These are phyloP conservation scores for Arthrinium phaeospermum DNA, from an alignment of 2,329 filamentous ascomycete genomes.

Conservation along the genomic window DNA sequence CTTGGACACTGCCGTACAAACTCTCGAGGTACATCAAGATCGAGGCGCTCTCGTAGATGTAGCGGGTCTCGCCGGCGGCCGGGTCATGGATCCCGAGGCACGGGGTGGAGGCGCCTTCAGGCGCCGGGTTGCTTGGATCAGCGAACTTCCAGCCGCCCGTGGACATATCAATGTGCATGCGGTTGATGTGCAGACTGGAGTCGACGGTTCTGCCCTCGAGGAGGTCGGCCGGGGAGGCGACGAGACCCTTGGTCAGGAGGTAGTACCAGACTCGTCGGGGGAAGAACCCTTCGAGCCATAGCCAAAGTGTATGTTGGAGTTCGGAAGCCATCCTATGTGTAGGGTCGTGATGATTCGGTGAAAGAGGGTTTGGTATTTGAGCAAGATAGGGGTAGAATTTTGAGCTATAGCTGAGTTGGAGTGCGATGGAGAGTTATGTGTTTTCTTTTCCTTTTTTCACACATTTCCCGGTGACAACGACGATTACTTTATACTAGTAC, in stretches of 20 bases:
- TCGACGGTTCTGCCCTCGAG: not conserved
- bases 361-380: not conserved
- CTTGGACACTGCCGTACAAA: not conserved
- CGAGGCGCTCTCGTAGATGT: slow-evolving; percentile 15
- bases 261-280: slow-evolving; percentile 8
- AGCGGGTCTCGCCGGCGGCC: not conserved
- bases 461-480: too few species aligned
- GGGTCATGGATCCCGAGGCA: slow-evolving; percentile 4
- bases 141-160: not conserved
- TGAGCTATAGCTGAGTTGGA: not conserved
- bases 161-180: slow-evolving; percentile 7
- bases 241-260: not conserved
- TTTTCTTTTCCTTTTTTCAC: not conserved
- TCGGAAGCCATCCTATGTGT: not conserved
- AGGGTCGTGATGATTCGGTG: not conserved
- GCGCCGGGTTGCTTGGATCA: not conserved
- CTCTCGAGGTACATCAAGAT: not conserved
- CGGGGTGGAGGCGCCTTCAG: not conserved
- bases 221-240: slow-evolving; percentile 4
- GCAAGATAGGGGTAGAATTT: not conserved
- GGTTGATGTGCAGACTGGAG: not conserved
- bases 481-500: not conserved
- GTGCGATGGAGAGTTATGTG: not conserved
- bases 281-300: slow-evolving; percentile 9
- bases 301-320: slow-evolving; percentile 8